Evolutionary conservation across 129 eudicot species (phyloP).

Genomic region (Silybum marianum): DNA sequence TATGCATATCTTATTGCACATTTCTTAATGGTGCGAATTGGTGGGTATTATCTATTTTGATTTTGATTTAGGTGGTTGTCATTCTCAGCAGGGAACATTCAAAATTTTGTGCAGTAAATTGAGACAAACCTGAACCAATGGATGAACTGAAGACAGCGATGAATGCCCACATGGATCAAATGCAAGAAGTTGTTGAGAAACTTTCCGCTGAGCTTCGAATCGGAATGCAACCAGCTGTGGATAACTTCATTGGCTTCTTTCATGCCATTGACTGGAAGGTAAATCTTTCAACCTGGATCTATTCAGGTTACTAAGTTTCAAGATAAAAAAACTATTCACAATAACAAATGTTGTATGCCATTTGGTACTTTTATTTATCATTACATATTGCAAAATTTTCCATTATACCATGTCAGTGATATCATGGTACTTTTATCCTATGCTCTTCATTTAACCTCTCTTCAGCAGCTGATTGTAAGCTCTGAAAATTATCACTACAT

Average conservation of each 20-base stretch:
- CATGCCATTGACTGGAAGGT: slow-evolving; percentile 99
- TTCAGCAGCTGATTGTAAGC: not conserved
- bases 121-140: slow-evolving; percentile 43
- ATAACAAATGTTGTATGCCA: not conserved
- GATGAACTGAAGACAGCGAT: slow-evolving; percentile 69
- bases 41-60: too few relatives aligned
- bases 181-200: slow-evolving; percentile 88
- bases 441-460: slow-evolving; percentile 1
- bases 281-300: slow-evolving; percentile 15
- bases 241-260: slow-evolving; percentile 85
- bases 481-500: not conserved
- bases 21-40: too few relatives aligned
- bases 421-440: not conserved
- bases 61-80: slow-evolving; percentile 9
- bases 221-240: slow-evolving; percentile 76
- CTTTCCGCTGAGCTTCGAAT: slow-evolving; percentile 71
- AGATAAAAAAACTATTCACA: not conserved
- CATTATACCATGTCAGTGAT: slow-evolving; percentile 4
- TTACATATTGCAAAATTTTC: not conserved
- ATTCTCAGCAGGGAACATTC: slow-evolving; percentile 12
- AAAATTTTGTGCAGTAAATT: slow-evolving; percentile 10
- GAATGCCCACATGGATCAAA: slow-evolving; percentile 79
- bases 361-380: not conserved
- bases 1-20: too few relatives aligned
- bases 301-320: slow-evolving; percentile 18